Conservation (phyloP, 495 filamentous ascomycete genomes). For the Chaetomium cochliodes region DNA sequence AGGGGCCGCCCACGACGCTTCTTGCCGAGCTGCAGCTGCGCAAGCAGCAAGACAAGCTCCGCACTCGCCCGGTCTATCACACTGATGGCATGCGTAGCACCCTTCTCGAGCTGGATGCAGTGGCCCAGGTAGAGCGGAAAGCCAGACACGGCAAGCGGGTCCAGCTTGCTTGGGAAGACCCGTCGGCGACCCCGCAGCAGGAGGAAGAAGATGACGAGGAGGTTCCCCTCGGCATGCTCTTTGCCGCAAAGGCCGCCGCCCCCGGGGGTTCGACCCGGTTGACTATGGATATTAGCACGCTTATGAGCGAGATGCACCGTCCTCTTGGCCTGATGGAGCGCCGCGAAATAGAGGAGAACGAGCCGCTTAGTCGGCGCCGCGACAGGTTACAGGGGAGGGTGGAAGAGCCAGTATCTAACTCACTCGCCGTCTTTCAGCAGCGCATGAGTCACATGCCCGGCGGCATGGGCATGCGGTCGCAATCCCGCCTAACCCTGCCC, state of each 20-base stretch:
- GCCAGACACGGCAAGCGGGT: constrained; percentile 70
- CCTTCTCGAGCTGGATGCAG: constrained; percentile 83
- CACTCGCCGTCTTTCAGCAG: constrained; percentile 33
- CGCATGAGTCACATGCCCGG: constrained; percentile 45
- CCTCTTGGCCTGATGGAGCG: constrained; percentile 83
- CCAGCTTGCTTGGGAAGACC: constrained; percentile 87
- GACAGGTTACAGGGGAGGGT: constrained; percentile 67
- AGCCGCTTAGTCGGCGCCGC: constrained; percentile 78
- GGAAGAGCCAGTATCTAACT: constrained; percentile 23
- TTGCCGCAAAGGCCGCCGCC: constrained; percentile 57
- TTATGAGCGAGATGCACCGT: constrained; percentile 52
- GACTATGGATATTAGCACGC: constrained; percentile 50
- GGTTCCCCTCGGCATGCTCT: constrained; percentile 81
- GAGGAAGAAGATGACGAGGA: constrained; percentile 64
- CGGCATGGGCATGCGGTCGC: constrained; percentile 26
- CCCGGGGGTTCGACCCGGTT: constrained; percentile 40
- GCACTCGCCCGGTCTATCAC: constrained; percentile 65
- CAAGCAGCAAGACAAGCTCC: constrained; percentile 76
- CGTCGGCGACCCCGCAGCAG: constrained; percentile 41
- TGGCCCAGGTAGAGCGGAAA: constrained; percentile 80
- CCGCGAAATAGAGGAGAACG: constrained; percentile 83
- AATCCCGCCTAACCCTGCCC: constrained; percentile 30
- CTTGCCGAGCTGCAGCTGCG: constrained; percentile 88
- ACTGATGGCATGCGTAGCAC: constrained; percentile 83
- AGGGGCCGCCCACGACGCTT: constrained; percentile 80